Conservation (phyloP, 768 basidiomycete genomes). For the Auriscalpium microsporum region DNA sequence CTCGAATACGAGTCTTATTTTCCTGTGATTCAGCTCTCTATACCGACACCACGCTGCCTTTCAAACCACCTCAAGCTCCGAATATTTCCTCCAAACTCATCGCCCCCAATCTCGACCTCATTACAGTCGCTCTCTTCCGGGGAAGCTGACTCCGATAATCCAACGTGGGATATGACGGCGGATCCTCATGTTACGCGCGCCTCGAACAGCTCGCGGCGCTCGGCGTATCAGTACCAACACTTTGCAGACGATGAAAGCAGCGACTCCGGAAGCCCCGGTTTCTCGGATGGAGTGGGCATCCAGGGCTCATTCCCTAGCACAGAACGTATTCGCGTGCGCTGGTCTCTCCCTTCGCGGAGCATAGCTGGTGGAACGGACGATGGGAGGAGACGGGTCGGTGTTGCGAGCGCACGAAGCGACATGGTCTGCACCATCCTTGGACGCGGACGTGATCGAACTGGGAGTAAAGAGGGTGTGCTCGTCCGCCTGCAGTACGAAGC, state of each 20-base stretch:
- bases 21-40: constrained; percentile 46
- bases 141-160: constrained; percentile 48
- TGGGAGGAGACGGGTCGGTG: constrained; percentile 60
- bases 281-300: constrained; percentile 56
- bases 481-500: constrained; percentile 66
- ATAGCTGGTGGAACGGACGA: constrained; percentile 44
- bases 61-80: constrained; percentile 68
- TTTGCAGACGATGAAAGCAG: constrained; percentile 81
- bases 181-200: constrained; percentile 67
- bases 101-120: constrained; percentile 43
- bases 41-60: constrained; percentile 71
- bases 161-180: constrained; percentile 66
- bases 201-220: constrained; percentile 31
- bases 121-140: constrained; percentile 69
- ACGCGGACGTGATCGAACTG: constrained; percentile 26
- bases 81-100: constrained; percentile 53
- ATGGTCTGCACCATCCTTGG: constrained; percentile 56
- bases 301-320: constrained; percentile 74
- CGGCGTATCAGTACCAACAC: constrained; percentile 52
- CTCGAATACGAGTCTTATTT: not conserved
- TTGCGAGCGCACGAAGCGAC: constrained; percentile 58
- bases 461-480: constrained; percentile 40
- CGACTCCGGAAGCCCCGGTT: constrained; percentile 52
- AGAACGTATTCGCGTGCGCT: constrained; percentile 66
- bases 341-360: constrained; percentile 41